These are phyloP conservation scores for Crepidotus variabilis DNA, from an alignment of 768 basidiomycete species.

Conservation along the genomic window DNA sequence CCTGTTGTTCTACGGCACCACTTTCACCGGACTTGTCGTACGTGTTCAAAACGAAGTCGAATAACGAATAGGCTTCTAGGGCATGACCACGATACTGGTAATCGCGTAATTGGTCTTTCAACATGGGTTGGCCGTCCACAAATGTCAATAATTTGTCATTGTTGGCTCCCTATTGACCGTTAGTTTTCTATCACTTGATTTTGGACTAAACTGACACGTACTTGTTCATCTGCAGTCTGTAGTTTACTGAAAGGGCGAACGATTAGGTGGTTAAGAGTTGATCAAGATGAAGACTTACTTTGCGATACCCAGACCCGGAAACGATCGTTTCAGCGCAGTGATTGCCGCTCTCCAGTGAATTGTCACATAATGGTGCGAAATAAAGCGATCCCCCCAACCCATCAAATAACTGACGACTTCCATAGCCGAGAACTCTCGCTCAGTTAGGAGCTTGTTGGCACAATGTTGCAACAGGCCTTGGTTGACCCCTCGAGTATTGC, in stretches of 20 bases:
- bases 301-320: conserved; percentile 3
- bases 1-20: too few species aligned
- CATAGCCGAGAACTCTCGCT: conserved; percentile 34
- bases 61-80: neutral
- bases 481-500: conserved; percentile 18
- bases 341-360: conserved; percentile 29
- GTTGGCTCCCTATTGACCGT: conserved; percentile 14
- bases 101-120: neutral
- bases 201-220: too few species aligned
- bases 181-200: conserved; percentile 2
- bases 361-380: conserved; percentile 30
- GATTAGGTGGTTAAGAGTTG: neutral
- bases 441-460: conserved; percentile 24
- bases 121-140: neutral
- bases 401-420: conserved; percentile 34
- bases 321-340: conserved; percentile 10
- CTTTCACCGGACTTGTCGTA: neutral
- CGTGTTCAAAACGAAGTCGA: neutral
- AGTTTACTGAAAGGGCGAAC: neutral
- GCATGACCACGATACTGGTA: neutral
- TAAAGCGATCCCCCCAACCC: conserved; percentile 35
- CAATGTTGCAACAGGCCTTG: conserved; percentile 28
- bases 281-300: neutral
- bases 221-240: too few species aligned
- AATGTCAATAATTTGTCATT: neutral